Conservation (phyloP, 441 rosid genomes). For the Euphorbia celastroides region DNA sequence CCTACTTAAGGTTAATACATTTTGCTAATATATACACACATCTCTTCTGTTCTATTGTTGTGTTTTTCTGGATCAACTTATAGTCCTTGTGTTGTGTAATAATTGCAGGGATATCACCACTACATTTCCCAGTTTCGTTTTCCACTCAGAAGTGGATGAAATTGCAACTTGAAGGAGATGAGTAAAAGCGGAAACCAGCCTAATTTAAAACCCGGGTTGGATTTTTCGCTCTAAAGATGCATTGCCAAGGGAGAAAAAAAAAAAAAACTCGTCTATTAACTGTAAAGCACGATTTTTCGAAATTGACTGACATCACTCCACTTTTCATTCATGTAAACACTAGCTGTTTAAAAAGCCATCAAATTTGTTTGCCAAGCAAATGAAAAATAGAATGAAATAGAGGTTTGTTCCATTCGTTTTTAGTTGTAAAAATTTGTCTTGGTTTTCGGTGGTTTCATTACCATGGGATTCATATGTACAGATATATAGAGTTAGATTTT, state of each 20-base stretch:
- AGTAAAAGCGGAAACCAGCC: background rate
- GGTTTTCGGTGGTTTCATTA: background rate
- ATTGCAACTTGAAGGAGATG: slow-evolving; percentile 37
- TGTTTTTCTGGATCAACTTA: background rate
- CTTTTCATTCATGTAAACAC: background rate
- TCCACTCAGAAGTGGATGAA: slow-evolving; percentile 88
- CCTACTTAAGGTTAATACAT: slow-evolving; percentile 62
- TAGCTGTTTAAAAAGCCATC: background rate
- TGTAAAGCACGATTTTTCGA: background rate
- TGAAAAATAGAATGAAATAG: background rate
- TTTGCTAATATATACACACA: background rate
- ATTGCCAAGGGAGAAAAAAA: background rate
- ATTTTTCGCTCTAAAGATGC: background rate
- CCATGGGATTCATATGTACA: background rate
- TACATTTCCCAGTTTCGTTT: slow-evolving; percentile 90
- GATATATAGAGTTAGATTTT: background rate
- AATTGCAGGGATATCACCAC: slow-evolving; percentile 87
- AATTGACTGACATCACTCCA: background rate
- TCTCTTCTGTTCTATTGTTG: background rate
- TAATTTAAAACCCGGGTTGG: background rate
- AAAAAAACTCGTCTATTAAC: background rate
- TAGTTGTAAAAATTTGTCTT: background rate
- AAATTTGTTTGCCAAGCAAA: background rate
- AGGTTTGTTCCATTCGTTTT: background rate
- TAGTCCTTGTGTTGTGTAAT: background rate